phyloP scores from a whole-genome alignment of 129 eudicot species.

The Gnaphalium uliginosum region DNA sequence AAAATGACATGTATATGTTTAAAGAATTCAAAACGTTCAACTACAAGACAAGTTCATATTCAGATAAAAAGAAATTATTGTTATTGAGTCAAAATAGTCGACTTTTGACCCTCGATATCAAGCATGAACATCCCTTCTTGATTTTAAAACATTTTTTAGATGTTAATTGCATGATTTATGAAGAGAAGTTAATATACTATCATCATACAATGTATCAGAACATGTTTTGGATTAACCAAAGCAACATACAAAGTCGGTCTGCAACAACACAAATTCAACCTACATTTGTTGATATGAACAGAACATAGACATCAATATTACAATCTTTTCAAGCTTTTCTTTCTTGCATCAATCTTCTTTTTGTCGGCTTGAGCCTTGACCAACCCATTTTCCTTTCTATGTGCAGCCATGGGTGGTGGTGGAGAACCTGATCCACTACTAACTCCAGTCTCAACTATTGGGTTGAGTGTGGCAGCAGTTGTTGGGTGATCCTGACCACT shows the following conservation, averaged over 20 bases:
- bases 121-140: neutral
- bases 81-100: too few relatives aligned
- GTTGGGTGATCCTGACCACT: slow-evolving; percentile 52
- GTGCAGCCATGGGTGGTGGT: slow-evolving; percentile 36
- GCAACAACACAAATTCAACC: slow-evolving; percentile 12
- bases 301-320: slow-evolving; percentile 26
- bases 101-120: neutral
- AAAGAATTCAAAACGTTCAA: too few relatives aligned
- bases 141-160: too few relatives aligned
- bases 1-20: too few relatives aligned
- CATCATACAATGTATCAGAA: neutral
- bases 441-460: slow-evolving; percentile 47
- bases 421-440: slow-evolving; percentile 41
- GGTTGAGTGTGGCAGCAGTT: slow-evolving; percentile 19
- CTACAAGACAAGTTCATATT: too few relatives aligned
- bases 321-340: slow-evolving; percentile 92
- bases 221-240: slow-evolving; percentile 14
- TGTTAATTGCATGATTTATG: neutral
- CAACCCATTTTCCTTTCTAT: slow-evolving; percentile 61
- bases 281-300: slow-evolving; percentile 26
- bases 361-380: slow-evolving; percentile 64
- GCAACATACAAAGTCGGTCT: slow-evolving; percentile 5
- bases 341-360: slow-evolving; percentile 92
- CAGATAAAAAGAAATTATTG: too few relatives aligned
- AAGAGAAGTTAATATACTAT: neutral